Evolutionary conservation across 2,329 filamentous ascomycete species (phyloP).

Genomic region (Alternaria ethzedia): DNA sequence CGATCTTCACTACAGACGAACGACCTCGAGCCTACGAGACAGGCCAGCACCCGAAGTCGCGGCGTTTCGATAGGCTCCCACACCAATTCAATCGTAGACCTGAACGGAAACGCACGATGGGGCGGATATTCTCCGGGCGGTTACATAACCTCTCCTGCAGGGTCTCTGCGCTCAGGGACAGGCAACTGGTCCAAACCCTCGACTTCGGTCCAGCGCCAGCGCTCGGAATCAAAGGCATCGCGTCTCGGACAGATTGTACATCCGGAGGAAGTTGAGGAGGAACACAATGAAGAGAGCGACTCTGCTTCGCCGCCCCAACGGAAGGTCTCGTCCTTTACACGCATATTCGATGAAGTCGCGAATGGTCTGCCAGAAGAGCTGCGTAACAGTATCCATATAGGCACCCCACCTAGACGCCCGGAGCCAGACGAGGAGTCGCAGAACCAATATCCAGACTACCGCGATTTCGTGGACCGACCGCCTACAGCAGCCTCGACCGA

Average conservation of each 20-base stretch:
- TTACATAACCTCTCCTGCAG: slow-evolving; percentile 70
- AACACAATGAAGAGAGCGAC: slow-evolving; percentile 6
- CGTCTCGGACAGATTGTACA: slow-evolving; percentile 52
- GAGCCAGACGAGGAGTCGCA: slow-evolving; percentile 12
- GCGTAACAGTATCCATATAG: slow-evolving; percentile 25
- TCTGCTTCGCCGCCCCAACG: slow-evolving; percentile 23
- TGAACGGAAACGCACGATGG: slow-evolving; percentile 69
- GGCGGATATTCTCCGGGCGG: slow-evolving; percentile 74
- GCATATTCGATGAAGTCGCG: slow-evolving; percentile 46
- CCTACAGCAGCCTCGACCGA: slow-evolving; percentile 63
- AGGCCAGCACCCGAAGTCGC: slow-evolving; percentile 44
- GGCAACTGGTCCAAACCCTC: slow-evolving; percentile 51
- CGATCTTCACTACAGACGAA: slow-evolving; percentile 60
- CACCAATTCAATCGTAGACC: slow-evolving; percentile 69
- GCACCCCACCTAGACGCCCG: slow-evolving; percentile 9
- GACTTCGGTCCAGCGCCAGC: slow-evolving; percentile 43
- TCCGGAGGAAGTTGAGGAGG: slow-evolving; percentile 32
- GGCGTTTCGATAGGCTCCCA: slow-evolving; percentile 53
- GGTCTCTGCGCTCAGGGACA: slow-evolving; percentile 60
- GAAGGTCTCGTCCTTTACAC: slow-evolving; percentile 46
- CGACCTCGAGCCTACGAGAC: slow-evolving; percentile 33
- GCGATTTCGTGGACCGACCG: slow-evolving; percentile 52
- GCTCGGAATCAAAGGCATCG: slow-evolving; percentile 50
- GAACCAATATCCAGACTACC: slow-evolving; percentile 18
- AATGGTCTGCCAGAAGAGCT: slow-evolving; percentile 43